These are phyloP conservation scores for Claviceps maximensis DNA, from an alignment of 2,329 filamentous ascomycete species.

Conservation along the genomic window DNA sequence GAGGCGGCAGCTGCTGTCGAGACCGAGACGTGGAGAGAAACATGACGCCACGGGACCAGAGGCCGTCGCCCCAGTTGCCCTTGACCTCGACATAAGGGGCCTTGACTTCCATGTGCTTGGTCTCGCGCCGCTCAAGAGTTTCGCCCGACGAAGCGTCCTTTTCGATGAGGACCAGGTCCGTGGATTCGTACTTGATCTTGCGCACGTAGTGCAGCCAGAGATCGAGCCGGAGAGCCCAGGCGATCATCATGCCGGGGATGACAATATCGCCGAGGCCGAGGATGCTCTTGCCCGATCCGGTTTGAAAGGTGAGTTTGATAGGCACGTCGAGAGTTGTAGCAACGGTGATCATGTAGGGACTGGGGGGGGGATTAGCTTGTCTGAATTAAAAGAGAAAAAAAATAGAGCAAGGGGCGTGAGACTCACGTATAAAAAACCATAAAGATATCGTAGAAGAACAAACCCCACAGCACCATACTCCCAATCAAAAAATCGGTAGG, in stretches of 20 bases:
- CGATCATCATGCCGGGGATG: constrained; percentile 81
- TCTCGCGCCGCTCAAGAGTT: constrained; percentile 22
- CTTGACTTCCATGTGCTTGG: constrained; percentile 35
- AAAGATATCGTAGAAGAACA: constrained; percentile 93
- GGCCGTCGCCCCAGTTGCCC: constrained; percentile 68
- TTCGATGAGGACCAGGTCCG: constrained; percentile 20
- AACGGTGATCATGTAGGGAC: constrained; percentile 73
- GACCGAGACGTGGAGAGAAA: constrained; percentile 13
- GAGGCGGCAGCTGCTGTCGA: constrained; percentile 14
- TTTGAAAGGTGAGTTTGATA: constrained; percentile 72
- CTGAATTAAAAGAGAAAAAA: not conserved
- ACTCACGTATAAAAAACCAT: constrained; percentile 73
- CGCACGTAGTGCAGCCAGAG: constrained; percentile 69
- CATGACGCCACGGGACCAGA: constrained; percentile 49
- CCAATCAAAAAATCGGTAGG: constrained; percentile 80
- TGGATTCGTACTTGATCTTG: constrained; percentile 39
- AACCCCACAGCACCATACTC: constrained; percentile 58
- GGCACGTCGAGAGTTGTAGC: constrained; percentile 83
- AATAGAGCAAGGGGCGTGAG: not conserved
- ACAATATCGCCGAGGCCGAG: constrained; percentile 91
- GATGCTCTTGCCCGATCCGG: constrained; percentile 59
- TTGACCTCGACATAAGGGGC: constrained; percentile 44
- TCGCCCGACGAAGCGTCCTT: constrained; percentile 21
- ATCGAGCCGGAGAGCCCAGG: constrained; percentile 80
- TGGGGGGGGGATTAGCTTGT: constrained; percentile 14